phyloP scores from a whole-genome alignment of 805 yeast species.

The Ogataea ganodermae region DNA sequence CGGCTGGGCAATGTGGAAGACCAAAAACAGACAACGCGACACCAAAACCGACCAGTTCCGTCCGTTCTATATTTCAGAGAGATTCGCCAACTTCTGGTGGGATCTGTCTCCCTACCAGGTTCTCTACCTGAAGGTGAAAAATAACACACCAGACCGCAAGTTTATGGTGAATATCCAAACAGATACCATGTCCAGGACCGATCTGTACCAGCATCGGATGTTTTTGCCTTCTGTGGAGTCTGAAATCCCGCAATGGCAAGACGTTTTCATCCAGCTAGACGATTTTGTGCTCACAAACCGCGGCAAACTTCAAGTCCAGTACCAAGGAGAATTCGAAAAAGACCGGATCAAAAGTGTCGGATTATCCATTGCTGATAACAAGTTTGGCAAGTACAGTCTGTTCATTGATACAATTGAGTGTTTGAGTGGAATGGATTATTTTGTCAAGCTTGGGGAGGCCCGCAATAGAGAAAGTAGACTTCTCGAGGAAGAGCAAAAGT shows the following conservation, averaged over 20 bases:
- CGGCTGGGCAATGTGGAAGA: conserved; percentile 83
- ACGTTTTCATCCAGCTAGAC: conserved; percentile 72
- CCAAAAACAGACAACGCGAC: conserved; percentile 56
- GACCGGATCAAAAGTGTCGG: conserved; percentile 72
- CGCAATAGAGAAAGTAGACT: conserved; percentile 26
- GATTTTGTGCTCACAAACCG: conserved; percentile 83
- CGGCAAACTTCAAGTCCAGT: conserved; percentile 60
- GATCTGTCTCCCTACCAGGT: conserved; percentile 68
- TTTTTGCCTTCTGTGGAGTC: conserved; percentile 46
- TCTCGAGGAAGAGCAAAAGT: background rate
- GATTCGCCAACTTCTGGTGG: conserved; percentile 53
- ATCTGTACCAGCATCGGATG: conserved; percentile 78
- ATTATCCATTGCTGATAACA: conserved; percentile 73
- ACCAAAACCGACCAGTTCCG: conserved; percentile 42
- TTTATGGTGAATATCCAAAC: conserved; percentile 82
- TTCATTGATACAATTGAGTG: conserved; percentile 75
- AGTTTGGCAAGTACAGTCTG: conserved; percentile 72
- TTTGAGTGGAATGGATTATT: conserved; percentile 56
- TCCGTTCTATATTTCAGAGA: conserved; percentile 39
- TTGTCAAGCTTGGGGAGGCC: conserved; percentile 41
- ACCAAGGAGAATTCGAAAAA: conserved; percentile 59
- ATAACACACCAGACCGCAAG: conserved; percentile 56
- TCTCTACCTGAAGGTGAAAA: conserved; percentile 68
- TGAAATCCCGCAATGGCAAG: conserved; percentile 62
- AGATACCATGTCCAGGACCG: conserved; percentile 74